phyloP scores from a whole-genome alignment of 805 yeast species.

The Candida golubevii region DNA sequence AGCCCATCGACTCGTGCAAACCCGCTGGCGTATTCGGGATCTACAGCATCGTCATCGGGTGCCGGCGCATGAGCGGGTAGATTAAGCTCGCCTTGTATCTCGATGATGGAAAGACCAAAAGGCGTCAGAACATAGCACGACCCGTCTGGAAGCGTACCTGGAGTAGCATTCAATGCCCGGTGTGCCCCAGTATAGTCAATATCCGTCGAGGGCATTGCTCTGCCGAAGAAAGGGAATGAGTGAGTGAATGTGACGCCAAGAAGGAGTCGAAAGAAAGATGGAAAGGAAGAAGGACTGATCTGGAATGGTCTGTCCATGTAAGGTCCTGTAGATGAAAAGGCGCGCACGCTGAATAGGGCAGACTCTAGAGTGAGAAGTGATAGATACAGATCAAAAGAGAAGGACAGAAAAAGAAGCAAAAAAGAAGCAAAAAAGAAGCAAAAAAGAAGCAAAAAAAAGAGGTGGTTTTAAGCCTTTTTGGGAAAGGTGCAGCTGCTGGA shows the following conservation, averaged over 20 bases:
- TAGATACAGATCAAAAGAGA: background rate
- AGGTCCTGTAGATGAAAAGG: too few species aligned
- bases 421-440: background rate
- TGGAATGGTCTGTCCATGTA: too few species aligned
- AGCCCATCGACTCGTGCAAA: slow-evolving; percentile 33
- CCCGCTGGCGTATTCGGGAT: slow-evolving; percentile 29
- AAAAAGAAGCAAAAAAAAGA: background rate
- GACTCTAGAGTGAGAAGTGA: background rate
- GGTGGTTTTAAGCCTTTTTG: too few species aligned
- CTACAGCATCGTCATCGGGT: slow-evolving; percentile 22
- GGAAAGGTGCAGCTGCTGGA: too few species aligned
- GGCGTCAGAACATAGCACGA: slow-evolving; percentile 41
- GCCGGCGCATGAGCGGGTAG: slow-evolving; percentile 37
- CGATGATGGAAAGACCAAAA: slow-evolving; percentile 56
- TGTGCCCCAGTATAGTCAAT: slow-evolving; percentile 14
- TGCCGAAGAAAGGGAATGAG: background rate
- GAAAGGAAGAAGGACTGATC: too few species aligned
- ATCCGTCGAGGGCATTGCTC: slow-evolving; percentile 12
- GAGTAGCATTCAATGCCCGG: slow-evolving; percentile 6
- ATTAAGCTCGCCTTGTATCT: slow-evolving; percentile 70
- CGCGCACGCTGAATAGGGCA: too few species aligned
- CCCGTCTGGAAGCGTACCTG: slow-evolving; percentile 2
- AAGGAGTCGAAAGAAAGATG: too few species aligned
- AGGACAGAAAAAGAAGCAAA: background rate
- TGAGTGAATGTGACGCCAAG: too few species aligned